These are phyloP conservation scores for Trypethelium eluteriae DNA, from an alignment of 495 filamentous ascomycete genomes.

Conservation along the genomic window DNA sequence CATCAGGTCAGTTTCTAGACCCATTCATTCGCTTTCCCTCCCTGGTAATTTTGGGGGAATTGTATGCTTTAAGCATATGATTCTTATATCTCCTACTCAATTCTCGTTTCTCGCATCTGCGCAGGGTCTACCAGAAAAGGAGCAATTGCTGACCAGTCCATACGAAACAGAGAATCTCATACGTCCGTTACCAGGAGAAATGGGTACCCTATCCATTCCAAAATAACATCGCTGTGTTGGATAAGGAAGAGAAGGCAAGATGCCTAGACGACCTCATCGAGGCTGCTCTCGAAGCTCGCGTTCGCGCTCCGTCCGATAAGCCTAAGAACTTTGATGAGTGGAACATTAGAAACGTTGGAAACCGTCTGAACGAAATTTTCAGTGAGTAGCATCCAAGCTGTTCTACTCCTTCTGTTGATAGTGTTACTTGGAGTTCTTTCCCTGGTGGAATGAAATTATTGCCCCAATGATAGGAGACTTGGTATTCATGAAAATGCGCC, in stretches of 20 bases:
- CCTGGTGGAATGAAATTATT: not conserved
- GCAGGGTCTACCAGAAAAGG: not conserved
- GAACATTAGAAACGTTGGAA: conserved; percentile 56
- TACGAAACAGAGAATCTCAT: conserved; percentile 72
- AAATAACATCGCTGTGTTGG: conserved; percentile 97
- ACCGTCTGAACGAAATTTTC: conserved; percentile 87
- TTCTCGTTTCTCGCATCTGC: not conserved
- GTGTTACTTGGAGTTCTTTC: not conserved
- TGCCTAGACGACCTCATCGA: conserved; percentile 95
- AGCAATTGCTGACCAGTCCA: not conserved
- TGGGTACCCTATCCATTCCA: conserved; percentile 99
- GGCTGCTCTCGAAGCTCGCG: conserved; percentile 74
- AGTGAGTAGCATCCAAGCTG: conserved; percentile 30
- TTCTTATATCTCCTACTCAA: not conserved
- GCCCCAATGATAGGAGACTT: not conserved
- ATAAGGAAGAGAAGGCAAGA: conserved; percentile 87
- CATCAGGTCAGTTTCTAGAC: conserved; percentile 50
- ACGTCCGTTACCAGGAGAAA: conserved; percentile 88
- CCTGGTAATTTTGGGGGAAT: not conserved
- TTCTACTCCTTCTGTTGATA: not conserved
- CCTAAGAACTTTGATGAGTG: conserved; percentile 94
- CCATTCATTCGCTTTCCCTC: not conserved
- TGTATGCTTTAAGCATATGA: not conserved
- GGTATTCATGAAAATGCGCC: not conserved
- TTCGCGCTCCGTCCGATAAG: conserved; percentile 60